These are phyloP conservation scores for Ulmus americana DNA, from an alignment of 331 rosid genomes.

Conservation along the genomic window DNA sequence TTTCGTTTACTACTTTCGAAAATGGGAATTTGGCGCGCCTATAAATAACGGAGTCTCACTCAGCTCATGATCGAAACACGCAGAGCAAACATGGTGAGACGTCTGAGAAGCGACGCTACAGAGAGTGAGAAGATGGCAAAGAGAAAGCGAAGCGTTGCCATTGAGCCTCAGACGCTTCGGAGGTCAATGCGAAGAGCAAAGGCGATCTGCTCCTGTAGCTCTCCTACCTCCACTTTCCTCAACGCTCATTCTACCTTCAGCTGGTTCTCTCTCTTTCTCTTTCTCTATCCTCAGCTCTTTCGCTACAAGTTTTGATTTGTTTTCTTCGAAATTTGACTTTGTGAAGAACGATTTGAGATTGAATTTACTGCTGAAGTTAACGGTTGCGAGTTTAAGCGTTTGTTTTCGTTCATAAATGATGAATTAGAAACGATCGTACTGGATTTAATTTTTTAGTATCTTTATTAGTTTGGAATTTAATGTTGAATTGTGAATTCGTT, in stretches of 20 bases:
- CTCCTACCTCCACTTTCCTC: slow-evolving; percentile 60
- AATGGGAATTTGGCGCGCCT: slow-evolving; percentile 51
- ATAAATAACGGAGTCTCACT: slow-evolving; percentile 26
- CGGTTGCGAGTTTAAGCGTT: background rate
- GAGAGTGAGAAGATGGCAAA: slow-evolving; percentile 27
- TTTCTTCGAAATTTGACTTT: background rate
- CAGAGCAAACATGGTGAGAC: slow-evolving; percentile 41
- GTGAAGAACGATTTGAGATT: background rate
- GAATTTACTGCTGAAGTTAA: background rate
- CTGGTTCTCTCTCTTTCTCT: slow-evolving; percentile 43
- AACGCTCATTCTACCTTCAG: slow-evolving; percentile 53
- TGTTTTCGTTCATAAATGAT: background rate
- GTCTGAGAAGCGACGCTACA: slow-evolving; percentile 28
- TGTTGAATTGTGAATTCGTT: background rate
- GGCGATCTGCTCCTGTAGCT: slow-evolving; percentile 65
- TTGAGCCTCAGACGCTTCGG: slow-evolving; percentile 27
- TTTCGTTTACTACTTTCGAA: slow-evolving; percentile 25
- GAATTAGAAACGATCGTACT: background rate
- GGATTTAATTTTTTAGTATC: background rate
- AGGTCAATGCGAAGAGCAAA: slow-evolving; percentile 57
- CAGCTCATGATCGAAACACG: background rate
- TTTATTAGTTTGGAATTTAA: slow-evolving; percentile 5
- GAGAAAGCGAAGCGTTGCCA: slow-evolving; percentile 30
- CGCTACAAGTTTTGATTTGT: background rate
- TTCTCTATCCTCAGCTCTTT: background rate